These are phyloP conservation scores for Globisporangium cylindrosporum DNA, from an alignment of 352 stramenopile species.

Conservation along the genomic window DNA sequence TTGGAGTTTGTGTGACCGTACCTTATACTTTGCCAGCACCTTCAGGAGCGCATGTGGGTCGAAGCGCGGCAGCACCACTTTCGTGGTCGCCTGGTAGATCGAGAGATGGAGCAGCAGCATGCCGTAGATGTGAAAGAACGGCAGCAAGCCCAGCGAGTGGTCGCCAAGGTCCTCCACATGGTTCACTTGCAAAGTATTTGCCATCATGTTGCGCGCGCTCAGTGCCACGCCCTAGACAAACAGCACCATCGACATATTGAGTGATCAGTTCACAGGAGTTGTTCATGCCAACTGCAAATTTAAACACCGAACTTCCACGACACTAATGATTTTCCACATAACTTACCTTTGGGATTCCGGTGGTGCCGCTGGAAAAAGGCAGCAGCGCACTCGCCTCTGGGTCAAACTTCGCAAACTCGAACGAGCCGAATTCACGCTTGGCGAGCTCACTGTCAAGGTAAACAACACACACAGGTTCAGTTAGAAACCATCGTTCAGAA, in stretches of 20 bases:
- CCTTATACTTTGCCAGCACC: constrained; percentile 65
- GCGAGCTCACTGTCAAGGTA: constrained; percentile 33
- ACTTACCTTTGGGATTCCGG: constrained; percentile 75
- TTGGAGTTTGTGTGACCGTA: constrained; percentile 7
- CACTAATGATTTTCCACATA: no score
- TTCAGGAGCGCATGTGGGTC: constrained; percentile 87
- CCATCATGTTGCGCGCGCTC: constrained; percentile 86
- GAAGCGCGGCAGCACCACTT: constrained; percentile 90
- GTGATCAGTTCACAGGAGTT: no score
- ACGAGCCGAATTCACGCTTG: constrained; percentile 36
- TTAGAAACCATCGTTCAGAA: background rate
- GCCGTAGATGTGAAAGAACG: constrained; percentile 96
- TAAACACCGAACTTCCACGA: no score
- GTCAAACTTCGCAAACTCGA: constrained; percentile 54
- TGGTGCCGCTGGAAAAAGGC: constrained; percentile 95
- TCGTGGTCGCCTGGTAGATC: constrained; percentile 72
- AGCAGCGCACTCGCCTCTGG: constrained; percentile 56
- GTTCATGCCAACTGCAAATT: no score
- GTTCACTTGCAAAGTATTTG: constrained; percentile 85
- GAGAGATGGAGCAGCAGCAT: constrained; percentile 79
- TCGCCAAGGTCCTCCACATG: constrained; percentile 56
- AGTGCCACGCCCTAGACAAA: constrained; percentile 40
- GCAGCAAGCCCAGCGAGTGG: constrained; percentile 70
- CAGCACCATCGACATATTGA: no score
- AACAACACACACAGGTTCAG: no score